These are phyloP conservation scores for Themeda triandra DNA, from an alignment of 176 grass and related monocot genomes.

Conservation along the genomic window DNA sequence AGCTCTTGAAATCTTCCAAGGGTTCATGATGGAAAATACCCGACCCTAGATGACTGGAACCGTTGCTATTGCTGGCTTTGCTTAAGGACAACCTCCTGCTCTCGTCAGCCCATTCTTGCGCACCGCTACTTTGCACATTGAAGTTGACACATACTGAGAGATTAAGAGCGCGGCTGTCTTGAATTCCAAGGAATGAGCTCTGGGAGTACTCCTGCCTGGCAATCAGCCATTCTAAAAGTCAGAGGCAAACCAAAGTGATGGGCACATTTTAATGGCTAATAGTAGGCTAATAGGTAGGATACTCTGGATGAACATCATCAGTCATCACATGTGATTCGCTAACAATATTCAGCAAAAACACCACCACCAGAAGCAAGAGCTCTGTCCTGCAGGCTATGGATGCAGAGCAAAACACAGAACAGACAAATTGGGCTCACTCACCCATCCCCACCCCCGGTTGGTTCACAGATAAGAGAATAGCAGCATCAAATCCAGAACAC, in stretches of 20 bases:
- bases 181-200: slow-evolving; percentile 18
- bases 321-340: no score
- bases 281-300: no score
- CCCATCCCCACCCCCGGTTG: no score
- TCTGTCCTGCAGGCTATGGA: no score
- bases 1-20: slow-evolving; percentile 37
- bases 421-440: no score
- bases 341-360: no score
- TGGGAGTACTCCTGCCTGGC: slow-evolving; percentile 47
- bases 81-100: slow-evolving; percentile 34
- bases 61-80: slow-evolving; percentile 28
- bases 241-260: neutral
- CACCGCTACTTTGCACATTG: slow-evolving; percentile 10
- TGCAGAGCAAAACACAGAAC: no score
- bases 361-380: no score
- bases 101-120: slow-evolving; percentile 33
- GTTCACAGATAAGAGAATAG: no score
- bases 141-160: slow-evolving; percentile 21
- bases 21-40: slow-evolving; percentile 30
- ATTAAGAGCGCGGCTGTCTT: neutral
- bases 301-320: no score
- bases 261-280: neutral
- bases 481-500: no score
- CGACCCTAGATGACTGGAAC: slow-evolving; percentile 4
- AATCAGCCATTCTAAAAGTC: slow-evolving; percentile 12